Conservation (phyloP, 1,284 basidiomycete genomes). For the Ganoderma sinense region DNA sequence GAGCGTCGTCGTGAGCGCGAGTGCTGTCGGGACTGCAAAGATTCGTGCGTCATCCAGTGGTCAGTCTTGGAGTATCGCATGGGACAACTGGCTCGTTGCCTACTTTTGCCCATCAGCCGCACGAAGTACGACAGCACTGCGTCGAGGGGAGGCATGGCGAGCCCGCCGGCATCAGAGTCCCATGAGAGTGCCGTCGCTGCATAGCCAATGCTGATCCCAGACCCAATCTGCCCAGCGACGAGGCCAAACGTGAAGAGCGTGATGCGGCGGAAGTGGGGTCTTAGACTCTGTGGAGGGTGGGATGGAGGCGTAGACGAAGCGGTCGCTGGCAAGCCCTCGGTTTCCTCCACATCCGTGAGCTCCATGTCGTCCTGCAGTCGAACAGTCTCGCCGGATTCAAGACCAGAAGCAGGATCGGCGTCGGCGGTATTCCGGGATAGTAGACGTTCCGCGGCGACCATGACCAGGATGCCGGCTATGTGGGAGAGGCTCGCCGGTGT, state of each 20-base stretch:
- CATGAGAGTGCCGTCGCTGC: background rate
- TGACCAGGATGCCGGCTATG: background rate
- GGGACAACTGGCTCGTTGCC: background rate
- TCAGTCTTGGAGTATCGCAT: background rate
- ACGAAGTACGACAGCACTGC: background rate
- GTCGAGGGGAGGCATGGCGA: background rate
- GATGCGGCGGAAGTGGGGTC: background rate
- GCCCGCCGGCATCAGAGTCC: background rate
- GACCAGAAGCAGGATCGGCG: background rate
- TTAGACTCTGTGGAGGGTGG: background rate
- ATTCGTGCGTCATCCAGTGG: background rate
- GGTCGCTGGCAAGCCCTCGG: background rate
- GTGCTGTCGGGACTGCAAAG: background rate
- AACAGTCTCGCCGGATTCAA: background rate
- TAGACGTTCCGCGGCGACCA: background rate
- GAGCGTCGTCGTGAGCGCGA: conserved; percentile 5
- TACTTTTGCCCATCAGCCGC: background rate
- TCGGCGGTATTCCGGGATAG: background rate
- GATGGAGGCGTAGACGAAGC: background rate
- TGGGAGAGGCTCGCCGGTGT: background rate
- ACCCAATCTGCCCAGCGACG: background rate
- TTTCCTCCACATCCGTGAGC: background rate
- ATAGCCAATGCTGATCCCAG: background rate
- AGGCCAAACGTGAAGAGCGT: background rate
- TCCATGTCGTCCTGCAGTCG: background rate